phyloP scores from a whole-genome alignment of 768 basidiomycete species.

The Trametes punicea region DNA sequence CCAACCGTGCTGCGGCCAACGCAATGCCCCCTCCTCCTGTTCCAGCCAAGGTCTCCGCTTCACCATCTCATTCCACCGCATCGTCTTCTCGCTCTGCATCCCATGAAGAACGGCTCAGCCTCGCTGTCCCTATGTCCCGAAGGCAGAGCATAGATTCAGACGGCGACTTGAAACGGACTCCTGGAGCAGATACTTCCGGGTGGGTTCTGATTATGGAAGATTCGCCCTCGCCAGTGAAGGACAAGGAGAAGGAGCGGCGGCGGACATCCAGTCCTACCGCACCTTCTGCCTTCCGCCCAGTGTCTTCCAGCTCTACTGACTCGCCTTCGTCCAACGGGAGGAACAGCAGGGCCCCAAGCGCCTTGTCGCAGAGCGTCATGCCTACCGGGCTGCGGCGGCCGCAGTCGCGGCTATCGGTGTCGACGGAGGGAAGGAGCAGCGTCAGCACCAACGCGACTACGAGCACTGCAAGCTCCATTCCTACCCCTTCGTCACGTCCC shows the following conservation, averaged over 20 bases:
- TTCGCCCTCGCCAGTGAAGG: conserved; percentile 66
- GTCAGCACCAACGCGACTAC: conserved; percentile 52
- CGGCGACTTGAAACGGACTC: conserved; percentile 42
- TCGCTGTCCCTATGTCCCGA: conserved; percentile 19
- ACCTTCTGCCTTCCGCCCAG: conserved; percentile 50
- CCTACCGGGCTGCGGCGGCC: conserved; percentile 56
- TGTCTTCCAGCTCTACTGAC: conserved; percentile 39
- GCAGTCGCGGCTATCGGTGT: conserved; percentile 69
- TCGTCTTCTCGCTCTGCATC: conserved; percentile 21
- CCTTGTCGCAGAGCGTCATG: conserved; percentile 40
- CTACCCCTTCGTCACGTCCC: conserved; percentile 67
- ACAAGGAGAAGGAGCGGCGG: conserved; percentile 52
- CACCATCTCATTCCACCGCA: conserved; percentile 21
- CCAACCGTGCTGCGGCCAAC: conserved; percentile 47
- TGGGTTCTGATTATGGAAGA: conserved; percentile 93
- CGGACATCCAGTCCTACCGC: conserved; percentile 58
- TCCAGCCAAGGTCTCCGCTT: conserved; percentile 18
- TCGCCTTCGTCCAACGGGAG: conserved; percentile 37
- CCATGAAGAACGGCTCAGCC: conserved; percentile 29
- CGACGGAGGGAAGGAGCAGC: conserved; percentile 40
- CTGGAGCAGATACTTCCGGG: conserved; percentile 62
- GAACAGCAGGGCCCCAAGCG: conserved; percentile 39
- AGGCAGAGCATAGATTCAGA: conserved; percentile 24
- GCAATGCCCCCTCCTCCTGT: conserved; percentile 27
- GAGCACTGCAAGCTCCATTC: conserved; percentile 59